Conservation (phyloP, 148 eudicot genomes). For the Rhododendron ovatum region DNA sequence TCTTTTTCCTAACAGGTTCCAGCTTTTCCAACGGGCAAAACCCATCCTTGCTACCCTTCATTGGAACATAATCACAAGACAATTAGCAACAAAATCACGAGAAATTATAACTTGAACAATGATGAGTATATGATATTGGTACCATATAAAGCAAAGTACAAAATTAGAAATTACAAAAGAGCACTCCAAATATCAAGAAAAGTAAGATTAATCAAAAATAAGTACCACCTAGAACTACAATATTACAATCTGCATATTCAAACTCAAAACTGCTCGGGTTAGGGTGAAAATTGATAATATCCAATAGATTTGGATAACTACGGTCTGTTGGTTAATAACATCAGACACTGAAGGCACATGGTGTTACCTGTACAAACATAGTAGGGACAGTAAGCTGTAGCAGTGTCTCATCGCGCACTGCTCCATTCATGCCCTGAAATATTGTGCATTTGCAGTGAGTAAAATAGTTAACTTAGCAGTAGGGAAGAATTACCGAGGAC, state of each 20-base stretch:
- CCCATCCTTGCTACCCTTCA: constrained; percentile 77
- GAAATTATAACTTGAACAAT: not conserved
- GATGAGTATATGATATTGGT: not conserved
- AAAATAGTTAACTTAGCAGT: not conserved
- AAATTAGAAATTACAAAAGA: not conserved
- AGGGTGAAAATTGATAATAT: not conserved
- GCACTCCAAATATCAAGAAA: not conserved
- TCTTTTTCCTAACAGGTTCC: constrained; percentile 51
- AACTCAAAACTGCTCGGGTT: not conserved
- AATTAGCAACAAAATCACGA: constrained; percentile 1
- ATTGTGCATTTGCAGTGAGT: not conserved
- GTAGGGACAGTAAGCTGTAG: constrained; percentile 58
- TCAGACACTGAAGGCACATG: not conserved
- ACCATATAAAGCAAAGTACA: not conserved
- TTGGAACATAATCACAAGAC: not conserved
- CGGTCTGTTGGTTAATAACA: not conserved
- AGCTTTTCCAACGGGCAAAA: constrained; percentile 69
- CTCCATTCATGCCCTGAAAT: constrained; percentile 66
- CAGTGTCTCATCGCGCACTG: constrained; percentile 58
- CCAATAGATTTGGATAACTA: not conserved
- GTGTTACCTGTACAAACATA: constrained; percentile 77
- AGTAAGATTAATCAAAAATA: not conserved
- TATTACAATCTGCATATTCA: not conserved
- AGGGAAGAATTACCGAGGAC: not conserved
- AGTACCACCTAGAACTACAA: not conserved